Evolutionary conservation across 2,329 filamentous ascomycete species (phyloP).

Genomic region (Fusarium pseudocircinatum): DNA sequence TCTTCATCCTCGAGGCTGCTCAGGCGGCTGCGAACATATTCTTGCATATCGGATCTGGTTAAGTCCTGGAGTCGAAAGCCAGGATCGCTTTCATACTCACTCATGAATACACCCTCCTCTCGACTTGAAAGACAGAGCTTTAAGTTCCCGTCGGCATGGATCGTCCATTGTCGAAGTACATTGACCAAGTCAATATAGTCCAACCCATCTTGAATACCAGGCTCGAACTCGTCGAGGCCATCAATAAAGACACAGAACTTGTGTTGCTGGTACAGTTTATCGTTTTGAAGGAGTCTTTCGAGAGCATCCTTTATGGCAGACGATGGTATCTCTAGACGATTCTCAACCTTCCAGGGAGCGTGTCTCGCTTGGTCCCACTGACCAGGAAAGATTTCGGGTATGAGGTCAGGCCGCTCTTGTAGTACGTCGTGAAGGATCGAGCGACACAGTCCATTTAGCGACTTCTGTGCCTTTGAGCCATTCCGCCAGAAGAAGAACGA

Average conservation of each 20-base stretch:
- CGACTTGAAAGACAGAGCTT: background rate
- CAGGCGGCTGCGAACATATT: background rate
- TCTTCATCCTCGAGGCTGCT: fast-evolving
- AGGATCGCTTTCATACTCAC: fast-evolving
- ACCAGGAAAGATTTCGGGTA: background rate
- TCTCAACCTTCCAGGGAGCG: fast-evolving
- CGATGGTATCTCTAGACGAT: fast-evolving
- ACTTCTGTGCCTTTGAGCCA: background rate
- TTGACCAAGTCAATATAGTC: background rate
- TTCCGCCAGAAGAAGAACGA: background rate
- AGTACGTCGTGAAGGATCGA: fast-evolving
- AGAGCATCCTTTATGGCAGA: fast-evolving
- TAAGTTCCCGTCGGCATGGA: fast-evolving
- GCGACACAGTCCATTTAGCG: fast-evolving
- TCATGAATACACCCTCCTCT: background rate
- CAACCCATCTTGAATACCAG: background rate
- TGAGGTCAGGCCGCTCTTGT: fast-evolving
- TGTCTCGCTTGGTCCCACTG: fast-evolving
- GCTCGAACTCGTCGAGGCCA: background rate
- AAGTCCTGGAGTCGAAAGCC: background rate
- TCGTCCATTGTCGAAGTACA: background rate
- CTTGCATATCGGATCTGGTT: background rate
- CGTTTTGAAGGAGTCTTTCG: fast-evolving
- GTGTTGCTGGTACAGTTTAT: fast-evolving
- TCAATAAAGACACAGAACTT: background rate